Evolutionary conservation across 495 filamentous ascomycete species (phyloP).

Genomic region (Penicillium tannophilum): DNA sequence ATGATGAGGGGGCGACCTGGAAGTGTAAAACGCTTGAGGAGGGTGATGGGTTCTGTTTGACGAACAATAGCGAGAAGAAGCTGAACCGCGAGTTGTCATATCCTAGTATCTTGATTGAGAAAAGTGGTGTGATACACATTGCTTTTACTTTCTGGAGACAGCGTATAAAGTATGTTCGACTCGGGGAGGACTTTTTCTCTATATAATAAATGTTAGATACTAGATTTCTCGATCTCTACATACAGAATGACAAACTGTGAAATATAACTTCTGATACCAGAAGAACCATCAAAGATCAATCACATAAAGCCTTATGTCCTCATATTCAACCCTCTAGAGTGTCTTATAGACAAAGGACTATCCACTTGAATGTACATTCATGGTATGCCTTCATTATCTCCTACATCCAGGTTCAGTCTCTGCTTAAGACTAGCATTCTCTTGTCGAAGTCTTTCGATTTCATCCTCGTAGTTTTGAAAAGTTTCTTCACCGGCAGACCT

Average conservation of each 20-base stretch:
- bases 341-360: background rate
- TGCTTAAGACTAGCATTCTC: slow-evolving; percentile 49
- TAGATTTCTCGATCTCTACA: background rate
- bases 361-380: background rate
- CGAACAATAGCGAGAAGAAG: slow-evolving; percentile 30
- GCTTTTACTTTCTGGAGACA: slow-evolving; percentile 32
- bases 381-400: background rate
- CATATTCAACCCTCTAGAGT: no score
- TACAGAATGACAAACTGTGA: no score
- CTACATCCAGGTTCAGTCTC: slow-evolving; percentile 26
- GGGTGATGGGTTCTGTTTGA: slow-evolving; percentile 30
- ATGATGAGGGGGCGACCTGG: slow-evolving; percentile 24
- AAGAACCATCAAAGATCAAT: no score
- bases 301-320: no score
- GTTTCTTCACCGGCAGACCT: slow-evolving; percentile 59
- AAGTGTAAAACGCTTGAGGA: slow-evolving; percentile 24
- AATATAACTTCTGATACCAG: no score
- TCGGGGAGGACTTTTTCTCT: slow-evolving; percentile 24
- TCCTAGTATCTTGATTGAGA: slow-evolving; percentile 24
- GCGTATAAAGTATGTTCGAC: slow-evolving; percentile 25
- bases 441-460: slow-evolving; percentile 44
- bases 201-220: background rate
- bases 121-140: slow-evolving; percentile 21
- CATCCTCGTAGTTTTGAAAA: slow-evolving; percentile 45
- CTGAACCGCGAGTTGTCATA: slow-evolving; percentile 30